A percentile compares a stretch with the other conserved stretches of the same genome.
Conservation (phyloP, 495 filamentous ascomycete species). For the Podospora pseudoanserina region DNA sequence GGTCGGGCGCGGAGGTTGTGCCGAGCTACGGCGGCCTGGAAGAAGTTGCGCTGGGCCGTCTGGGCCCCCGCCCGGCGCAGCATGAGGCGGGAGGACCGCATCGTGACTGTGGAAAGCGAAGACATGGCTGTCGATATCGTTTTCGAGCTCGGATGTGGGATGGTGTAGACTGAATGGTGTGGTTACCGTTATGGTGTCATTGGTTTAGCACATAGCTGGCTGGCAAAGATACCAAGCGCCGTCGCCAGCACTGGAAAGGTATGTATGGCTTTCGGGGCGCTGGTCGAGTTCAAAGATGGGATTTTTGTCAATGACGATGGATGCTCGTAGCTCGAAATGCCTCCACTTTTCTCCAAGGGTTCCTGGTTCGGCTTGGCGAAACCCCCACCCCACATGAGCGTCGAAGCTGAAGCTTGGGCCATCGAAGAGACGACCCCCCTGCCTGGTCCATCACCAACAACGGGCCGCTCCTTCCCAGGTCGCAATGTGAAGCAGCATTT, state of each 20-base stretch:
- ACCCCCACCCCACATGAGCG: not conserved
- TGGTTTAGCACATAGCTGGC: not conserved
- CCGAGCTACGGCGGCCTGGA: conserved; percentile 25
- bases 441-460: not conserved
- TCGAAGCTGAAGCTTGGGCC: not conserved
- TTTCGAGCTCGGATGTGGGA: not conserved
- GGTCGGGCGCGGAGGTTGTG: conserved; percentile 49
- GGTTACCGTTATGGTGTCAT: not conserved
- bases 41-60: conserved; percentile 23
- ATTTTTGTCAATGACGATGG: conserved; percentile 3
- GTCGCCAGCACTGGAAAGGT: not conserved
- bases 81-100: conserved; percentile 27
- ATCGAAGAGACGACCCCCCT: not conserved
- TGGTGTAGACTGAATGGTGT: not conserved
- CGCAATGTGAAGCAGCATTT: not conserved
- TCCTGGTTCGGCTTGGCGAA: not conserved
- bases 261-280: not conserved
- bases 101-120: conserved; percentile 9
- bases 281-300: not conserved
- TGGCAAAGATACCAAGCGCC: not conserved
- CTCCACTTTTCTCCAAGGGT: not conserved
- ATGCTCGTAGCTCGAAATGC: not conserved
- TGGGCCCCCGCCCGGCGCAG: conserved; percentile 22
- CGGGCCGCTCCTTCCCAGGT: not conserved
- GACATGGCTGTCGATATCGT: not conserved